Evolutionary conservation across 208 protist genomes (phyloP).

Genomic region (Trypanosoma platydactyli): DNA sequence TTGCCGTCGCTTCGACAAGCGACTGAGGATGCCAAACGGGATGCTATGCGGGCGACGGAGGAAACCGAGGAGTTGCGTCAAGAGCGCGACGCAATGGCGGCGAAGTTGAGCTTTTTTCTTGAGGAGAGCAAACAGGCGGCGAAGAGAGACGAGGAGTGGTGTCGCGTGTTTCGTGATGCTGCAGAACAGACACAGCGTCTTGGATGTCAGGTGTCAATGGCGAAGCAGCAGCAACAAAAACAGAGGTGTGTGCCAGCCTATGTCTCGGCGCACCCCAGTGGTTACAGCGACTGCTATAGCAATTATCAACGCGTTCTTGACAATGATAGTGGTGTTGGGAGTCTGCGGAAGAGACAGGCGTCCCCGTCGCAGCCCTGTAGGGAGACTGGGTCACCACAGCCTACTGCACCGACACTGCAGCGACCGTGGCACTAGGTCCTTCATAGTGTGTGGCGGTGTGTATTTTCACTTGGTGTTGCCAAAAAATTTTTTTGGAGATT

Average conservation of each 20-base stretch:
- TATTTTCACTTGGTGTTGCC: conserved; percentile 2
- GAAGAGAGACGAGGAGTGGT: conserved; percentile 52
- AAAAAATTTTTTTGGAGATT: background rate
- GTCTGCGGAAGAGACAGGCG: background rate
- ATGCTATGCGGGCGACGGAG: conserved; percentile 52
- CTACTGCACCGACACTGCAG: background rate
- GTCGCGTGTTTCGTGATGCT: conserved; percentile 57
- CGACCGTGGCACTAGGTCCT: conserved; percentile 21
- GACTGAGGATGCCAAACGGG: conserved; percentile 57
- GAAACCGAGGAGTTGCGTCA: conserved; percentile 60
- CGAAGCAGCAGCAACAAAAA: conserved; percentile 25
- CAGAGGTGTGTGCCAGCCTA: background rate
- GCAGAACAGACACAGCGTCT: conserved; percentile 52
- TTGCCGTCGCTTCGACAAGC: conserved; percentile 62
- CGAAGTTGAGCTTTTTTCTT: conserved; percentile 65
- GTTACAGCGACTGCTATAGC: conserved; percentile 20
- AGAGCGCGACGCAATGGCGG: conserved; percentile 69
- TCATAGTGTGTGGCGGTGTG: background rate
- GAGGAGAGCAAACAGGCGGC: conserved; percentile 52
- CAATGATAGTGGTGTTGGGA: background rate
- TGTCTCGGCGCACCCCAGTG: conserved; percentile 6
- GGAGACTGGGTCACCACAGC: conserved; percentile 12
- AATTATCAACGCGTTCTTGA: conserved; percentile 17
- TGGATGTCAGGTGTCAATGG: conserved; percentile 40
- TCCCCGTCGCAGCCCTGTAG: background rate